Percentiles rank a stretch among this genome's conserved stretches.
Conservation (phyloP, 2,329 filamentous ascomycete species). For the Purpureocillium lavendulum region DNA sequence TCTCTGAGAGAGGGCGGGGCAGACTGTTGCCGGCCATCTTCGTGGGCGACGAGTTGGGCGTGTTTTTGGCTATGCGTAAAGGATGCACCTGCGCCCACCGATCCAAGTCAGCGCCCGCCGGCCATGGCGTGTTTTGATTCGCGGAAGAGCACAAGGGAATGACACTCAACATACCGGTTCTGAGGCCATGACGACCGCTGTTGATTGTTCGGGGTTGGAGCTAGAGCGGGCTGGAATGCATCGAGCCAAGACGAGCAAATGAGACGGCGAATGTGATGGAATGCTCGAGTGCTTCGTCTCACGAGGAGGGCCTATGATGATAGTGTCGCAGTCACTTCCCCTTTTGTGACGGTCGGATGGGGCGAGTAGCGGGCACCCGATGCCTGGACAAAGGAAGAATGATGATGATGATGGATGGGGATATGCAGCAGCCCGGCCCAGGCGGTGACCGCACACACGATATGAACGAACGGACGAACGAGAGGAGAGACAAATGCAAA, state of each 20-base stretch:
- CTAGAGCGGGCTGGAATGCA: slow-evolving; percentile 18
- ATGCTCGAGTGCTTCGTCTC: neutral
- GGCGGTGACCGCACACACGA: no score
- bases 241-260: slow-evolving; percentile 13
- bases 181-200: slow-evolving; percentile 24
- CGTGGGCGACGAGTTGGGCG: slow-evolving; percentile 48
- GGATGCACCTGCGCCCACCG: slow-evolving; percentile 55
- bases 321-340: no score
- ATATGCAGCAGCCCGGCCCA: no score
- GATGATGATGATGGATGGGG: no score
- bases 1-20: slow-evolving; percentile 76
- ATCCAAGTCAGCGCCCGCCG: neutral
- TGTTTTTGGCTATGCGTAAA: slow-evolving; percentile 69
- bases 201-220: slow-evolving; percentile 10
- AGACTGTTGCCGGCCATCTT: slow-evolving; percentile 50
- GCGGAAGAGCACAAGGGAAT: slow-evolving; percentile 5
- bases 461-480: no score
- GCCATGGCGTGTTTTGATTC: neutral
- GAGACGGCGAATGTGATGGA: slow-evolving; percentile 4
- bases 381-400: no score
- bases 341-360: no score
- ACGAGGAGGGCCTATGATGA: no score
- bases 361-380: no score
- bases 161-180: slow-evolving; percentile 25
- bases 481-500: no score